Base-by-base conservation (phyloP, 1,284 basidiomycete species). In the Testicularia cyperi region DNA sequence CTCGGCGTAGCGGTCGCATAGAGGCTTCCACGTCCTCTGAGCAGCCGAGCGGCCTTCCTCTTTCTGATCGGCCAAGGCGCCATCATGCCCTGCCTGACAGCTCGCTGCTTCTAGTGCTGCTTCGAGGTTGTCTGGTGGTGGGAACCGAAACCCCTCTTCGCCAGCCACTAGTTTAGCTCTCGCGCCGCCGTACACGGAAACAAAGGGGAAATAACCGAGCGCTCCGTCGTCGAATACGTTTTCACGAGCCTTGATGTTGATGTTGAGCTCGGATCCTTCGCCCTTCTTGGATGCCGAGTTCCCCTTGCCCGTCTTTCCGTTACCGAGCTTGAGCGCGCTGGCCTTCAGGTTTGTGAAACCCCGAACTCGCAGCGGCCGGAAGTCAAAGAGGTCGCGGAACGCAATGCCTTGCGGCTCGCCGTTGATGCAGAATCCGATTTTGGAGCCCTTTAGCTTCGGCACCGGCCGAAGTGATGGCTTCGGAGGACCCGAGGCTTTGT, bases 141-240 rank as follows among this genome's bases (percentile, higher is more conserved):
- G 83, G 68, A 83, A 88, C 2, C 82, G 82, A 72, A 95, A 97
- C 5, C 60, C 52, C 38, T 86, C 77, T n/a, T 62, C 49, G 0
- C 92, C 92, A 22, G 91, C 85, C 74, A 96, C 95, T 53, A 95
- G 82, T 33, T 79, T 82, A 6, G 91, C 88, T 54, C 86, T 84
- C 1, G 90, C 95, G 42, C 88, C 86, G 56, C 92, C 92, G 80
- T 91, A 99, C 29, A 94, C 81, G 3, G 90, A 95, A 39, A 95
- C 84, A 79, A 95, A 87, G 0, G 92, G 90, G 73, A 92, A 98
- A 78, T 99, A 99, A 0, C 95, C 95, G 6, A 96, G 79, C 15
- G 86, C 87, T 9, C 95, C 95, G 75, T 99, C 95, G 77, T 99
- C 92, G 73, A 90, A 88, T 1, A 84, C 82, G 63, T 92, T 91